Conservation (phyloP, 108 stramenopile species). For the Craspedostauros australis region DNA sequence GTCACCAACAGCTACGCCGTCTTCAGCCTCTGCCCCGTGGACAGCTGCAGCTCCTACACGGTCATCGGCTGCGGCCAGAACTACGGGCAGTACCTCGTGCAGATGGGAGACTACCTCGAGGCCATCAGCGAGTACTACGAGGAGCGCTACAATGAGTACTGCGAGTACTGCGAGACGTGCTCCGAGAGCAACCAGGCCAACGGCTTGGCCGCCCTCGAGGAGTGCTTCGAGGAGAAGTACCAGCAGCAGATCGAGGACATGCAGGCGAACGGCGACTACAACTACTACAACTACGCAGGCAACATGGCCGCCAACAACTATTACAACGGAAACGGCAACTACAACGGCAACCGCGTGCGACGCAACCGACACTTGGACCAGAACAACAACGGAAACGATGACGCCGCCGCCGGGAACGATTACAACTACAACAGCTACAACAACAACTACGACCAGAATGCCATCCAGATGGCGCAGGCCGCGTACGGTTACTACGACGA, state of each 20-base stretch:
- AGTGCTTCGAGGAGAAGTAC: not conserved
- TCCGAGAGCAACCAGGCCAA: slow-evolving; percentile 5
- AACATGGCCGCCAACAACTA: slow-evolving; percentile 2
- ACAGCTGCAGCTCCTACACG: slow-evolving; percentile 46
- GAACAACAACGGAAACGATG: not conserved
- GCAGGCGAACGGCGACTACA: slow-evolving; percentile 4
- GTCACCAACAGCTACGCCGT: slow-evolving; percentile 60
- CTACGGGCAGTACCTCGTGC: slow-evolving; percentile 81
- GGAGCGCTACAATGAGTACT: slow-evolving; percentile 58
- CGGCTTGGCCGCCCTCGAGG: not conserved
- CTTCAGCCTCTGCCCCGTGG: slow-evolving; percentile 74
- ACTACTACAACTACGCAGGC: slow-evolving; percentile 7
- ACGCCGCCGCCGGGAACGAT: slow-evolving; percentile 2
- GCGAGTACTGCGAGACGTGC: slow-evolving; percentile 63
- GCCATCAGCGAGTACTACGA: slow-evolving; percentile 45
- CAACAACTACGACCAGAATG: not conserved
- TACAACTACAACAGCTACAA: not conserved
- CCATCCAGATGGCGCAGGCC: not conserved
- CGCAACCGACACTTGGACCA: slow-evolving; percentile 19
- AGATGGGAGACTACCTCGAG: slow-evolving; percentile 67
- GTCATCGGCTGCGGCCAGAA: slow-evolving; percentile 59
- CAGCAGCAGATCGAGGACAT: not conserved
- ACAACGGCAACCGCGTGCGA: slow-evolving; percentile 1
- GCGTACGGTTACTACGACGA: slow-evolving; percentile 17
- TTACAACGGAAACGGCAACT: slow-evolving; percentile 11